A percentile compares a stretch with the other conserved stretches of the same genome.
Evolutionary conservation across 2,329 filamentous ascomycete genomes (phyloP).

Genomic region (Sclerotinia borealis): DNA sequence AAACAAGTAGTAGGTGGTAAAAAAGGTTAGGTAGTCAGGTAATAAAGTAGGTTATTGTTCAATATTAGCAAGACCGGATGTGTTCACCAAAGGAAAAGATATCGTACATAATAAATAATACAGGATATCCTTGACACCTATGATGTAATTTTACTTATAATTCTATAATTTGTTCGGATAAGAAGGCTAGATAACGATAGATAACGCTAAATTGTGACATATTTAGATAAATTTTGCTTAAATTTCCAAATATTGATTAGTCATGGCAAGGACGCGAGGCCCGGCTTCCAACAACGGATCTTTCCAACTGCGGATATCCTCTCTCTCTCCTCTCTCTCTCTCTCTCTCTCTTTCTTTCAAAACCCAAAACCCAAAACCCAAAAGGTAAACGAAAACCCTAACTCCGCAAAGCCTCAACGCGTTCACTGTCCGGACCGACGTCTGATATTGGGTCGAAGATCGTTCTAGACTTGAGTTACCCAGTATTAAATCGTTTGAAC

Average conservation of each 20-base stretch:
- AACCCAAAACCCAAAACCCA: neutral
- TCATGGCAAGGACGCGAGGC: neutral
- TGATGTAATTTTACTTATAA: slow-evolving; percentile 1
- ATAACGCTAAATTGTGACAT: neutral
- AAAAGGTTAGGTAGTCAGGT: neutral
- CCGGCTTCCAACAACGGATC: neutral
- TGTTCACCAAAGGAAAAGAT: no score
- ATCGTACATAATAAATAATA: neutral
- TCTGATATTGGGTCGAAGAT: neutral
- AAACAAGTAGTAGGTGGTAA: neutral
- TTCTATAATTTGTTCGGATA: neutral
- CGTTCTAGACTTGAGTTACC: neutral
- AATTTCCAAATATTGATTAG: neutral
- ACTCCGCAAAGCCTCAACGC: neutral
- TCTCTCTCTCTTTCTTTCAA: no score
- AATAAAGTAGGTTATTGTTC: neutral
- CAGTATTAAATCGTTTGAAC: neutral
- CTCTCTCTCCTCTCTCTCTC: no score
- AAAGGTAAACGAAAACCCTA: no score
- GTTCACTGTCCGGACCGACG: no score
- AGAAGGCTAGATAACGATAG: neutral
- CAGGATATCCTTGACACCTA: neutral
- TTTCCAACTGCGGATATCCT: no score
- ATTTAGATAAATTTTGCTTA: neutral
- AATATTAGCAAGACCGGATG: no score